Conservation (phyloP, 345 rosid species). For the Populus nigra region DNA sequence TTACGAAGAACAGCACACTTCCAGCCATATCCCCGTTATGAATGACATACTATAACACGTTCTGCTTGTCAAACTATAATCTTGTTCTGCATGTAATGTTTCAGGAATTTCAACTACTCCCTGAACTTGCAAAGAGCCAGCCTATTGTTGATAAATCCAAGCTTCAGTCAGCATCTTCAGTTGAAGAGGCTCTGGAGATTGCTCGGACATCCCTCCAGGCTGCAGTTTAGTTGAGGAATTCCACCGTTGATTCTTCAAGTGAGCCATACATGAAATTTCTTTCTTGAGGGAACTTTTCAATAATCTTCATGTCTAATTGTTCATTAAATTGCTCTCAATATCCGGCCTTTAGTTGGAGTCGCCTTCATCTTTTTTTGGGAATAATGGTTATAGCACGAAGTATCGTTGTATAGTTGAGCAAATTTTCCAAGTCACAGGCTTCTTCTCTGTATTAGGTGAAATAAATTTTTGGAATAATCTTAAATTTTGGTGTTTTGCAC, state of each 20-base stretch:
- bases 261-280: not conserved
- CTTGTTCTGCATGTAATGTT: not conserved
- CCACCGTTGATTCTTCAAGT: not conserved
- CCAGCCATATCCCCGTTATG: too few relatives aligned
- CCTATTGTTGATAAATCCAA: conserved; percentile 68
- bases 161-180: conserved; percentile 77
- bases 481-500: too few relatives aligned
- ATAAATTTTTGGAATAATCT: too few relatives aligned
- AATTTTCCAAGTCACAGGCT: not conserved
- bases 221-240: conserved; percentile 21
- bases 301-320: conserved; percentile 2
- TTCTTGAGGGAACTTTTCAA: not conserved
- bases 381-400: not conserved
- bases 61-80: not conserved
- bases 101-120: conserved; percentile 85
- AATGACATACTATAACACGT: not conserved
- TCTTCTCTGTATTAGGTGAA: not conserved
- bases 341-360: too few relatives aligned
- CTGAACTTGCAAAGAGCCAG: conserved; percentile 75
- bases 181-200: conserved; percentile 79
- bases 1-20: not conserved
- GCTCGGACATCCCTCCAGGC: conserved; percentile 47
- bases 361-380: too few relatives aligned
- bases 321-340: too few relatives aligned
- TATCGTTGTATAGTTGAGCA: not conserved